These are phyloP conservation scores for Babesia divergens DNA, from an alignment of 169 alveolate species.

Conservation along the genomic window DNA sequence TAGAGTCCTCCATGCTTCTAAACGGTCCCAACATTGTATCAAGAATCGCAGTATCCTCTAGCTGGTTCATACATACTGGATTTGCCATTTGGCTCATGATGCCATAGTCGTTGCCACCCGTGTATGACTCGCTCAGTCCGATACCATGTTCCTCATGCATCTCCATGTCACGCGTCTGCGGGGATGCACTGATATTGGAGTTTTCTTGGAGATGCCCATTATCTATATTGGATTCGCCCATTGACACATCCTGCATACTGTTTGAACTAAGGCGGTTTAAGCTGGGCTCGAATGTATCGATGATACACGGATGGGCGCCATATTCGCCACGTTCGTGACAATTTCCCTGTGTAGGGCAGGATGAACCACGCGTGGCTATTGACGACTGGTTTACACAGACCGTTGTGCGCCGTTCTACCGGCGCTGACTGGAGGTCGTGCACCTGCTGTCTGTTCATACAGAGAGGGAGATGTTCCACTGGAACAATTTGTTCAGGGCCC, in stretches of 20 bases:
- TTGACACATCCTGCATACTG: neutral
- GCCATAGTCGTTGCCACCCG: slow-evolving; percentile 6
- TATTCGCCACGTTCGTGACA: slow-evolving; percentile 7
- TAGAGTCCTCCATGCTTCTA: slow-evolving; percentile 4
- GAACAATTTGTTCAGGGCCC: neutral
- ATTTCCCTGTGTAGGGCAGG: slow-evolving; percentile 6
- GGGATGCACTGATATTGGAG: neutral
- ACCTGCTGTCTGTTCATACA: neutral
- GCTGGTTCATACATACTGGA: slow-evolving; percentile 1
- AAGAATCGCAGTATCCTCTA: slow-evolving; percentile 25
- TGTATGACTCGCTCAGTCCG: slow-evolving; percentile 7
- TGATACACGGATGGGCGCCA: neutral
- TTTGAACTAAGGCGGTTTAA: neutral
- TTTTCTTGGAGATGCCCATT: neutral
- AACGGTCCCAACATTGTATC: slow-evolving; percentile 31
- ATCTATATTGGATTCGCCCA: neutral
- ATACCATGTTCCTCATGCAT: neutral
- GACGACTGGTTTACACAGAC: slow-evolving; percentile 15
- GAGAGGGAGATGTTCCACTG: neutral
- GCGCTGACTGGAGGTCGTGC: neutral
- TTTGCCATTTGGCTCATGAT: slow-evolving; percentile 14
- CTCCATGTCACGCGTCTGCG: neutral
- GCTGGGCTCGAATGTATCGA: neutral
- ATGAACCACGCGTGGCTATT: slow-evolving; percentile 2
- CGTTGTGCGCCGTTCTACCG: slow-evolving; percentile 1